Evolutionary conservation across 1,139 yeast species (phyloP).

Genomic region (Hemisphaericaspora subhashii): DNA sequence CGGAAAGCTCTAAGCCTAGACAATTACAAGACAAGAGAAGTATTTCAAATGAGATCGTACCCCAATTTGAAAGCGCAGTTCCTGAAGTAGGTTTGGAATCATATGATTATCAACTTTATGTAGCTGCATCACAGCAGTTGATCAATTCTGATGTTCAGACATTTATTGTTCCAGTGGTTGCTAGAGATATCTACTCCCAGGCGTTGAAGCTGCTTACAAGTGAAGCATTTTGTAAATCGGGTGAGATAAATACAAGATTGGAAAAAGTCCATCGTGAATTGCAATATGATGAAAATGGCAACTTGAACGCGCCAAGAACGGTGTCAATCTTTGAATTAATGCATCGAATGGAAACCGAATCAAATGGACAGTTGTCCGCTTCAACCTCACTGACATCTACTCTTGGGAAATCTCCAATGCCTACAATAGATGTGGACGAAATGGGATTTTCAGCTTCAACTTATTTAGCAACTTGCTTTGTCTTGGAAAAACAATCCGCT

Average conservation of each 20-base stretch:
- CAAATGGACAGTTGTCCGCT: slow-evolving; percentile 15
- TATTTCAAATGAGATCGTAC: too few relatives aligned
- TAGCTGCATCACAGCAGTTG: slow-evolving; percentile 38
- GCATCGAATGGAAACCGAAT: slow-evolving; percentile 24
- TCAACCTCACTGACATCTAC: slow-evolving; percentile 3
- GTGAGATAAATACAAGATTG: slow-evolving; percentile 37
- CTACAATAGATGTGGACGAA: slow-evolving; percentile 5
- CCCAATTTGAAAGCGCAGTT: neutral
- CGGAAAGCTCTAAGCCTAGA: slow-evolving; percentile 23
- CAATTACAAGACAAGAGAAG: slow-evolving; percentile 16
- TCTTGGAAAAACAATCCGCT: slow-evolving; percentile 49
- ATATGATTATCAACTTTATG: slow-evolving; percentile 37
- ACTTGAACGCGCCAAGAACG: slow-evolving; percentile 43
- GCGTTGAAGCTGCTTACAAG: slow-evolving; percentile 32
- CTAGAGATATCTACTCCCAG: slow-evolving; percentile 31
- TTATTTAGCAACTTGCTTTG: slow-evolving; percentile 46
- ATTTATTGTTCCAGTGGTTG: slow-evolving; percentile 35
- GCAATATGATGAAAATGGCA: slow-evolving; percentile 48
- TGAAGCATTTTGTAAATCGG: slow-evolving; percentile 33
- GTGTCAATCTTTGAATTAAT: slow-evolving; percentile 52
- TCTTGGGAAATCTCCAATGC: neutral
- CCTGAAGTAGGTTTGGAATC: slow-evolving; percentile 14
- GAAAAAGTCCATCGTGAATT: slow-evolving; percentile 55
- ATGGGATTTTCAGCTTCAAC: slow-evolving; percentile 23
- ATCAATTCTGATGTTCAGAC: slow-evolving; percentile 40